phyloP scores from a whole-genome alignment of 2,329 filamentous ascomycete species.

The Aspergillus fischeri region DNA sequence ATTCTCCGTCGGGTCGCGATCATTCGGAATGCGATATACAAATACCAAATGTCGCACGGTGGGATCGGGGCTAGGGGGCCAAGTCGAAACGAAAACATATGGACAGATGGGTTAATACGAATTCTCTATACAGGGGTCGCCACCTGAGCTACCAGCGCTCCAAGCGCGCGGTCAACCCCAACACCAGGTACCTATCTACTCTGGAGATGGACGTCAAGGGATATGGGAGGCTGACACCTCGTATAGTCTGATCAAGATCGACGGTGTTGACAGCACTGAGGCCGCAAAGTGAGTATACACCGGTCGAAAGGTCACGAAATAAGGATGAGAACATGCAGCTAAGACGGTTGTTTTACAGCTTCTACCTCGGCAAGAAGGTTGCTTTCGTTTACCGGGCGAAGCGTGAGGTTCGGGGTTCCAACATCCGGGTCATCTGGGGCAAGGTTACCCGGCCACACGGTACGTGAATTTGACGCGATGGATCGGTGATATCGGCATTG shows the following conservation, averaged over 20 bases:
- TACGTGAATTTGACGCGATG: constrained; percentile 44
- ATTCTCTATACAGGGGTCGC: constrained; percentile 67
- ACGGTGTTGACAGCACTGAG: constrained; percentile 88
- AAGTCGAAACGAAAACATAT: constrained; percentile 6
- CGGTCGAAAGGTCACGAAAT: not conserved
- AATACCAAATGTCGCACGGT: constrained; percentile 1
- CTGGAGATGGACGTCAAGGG: constrained; percentile 4
- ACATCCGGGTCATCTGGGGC: constrained; percentile 99
- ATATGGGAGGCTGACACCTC: constrained; percentile 22
- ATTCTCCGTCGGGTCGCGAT: constrained; percentile 15
- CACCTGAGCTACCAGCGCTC: constrained; percentile 97
- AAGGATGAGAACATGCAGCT: constrained; percentile 11
- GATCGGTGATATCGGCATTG: not conserved
- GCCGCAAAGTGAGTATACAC: constrained; percentile 67
- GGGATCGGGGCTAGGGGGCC: constrained; percentile 8
- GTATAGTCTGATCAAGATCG: constrained; percentile 86
- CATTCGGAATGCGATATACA: constrained; percentile 10
- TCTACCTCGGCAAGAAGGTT: constrained; percentile 98
- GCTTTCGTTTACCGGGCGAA: constrained; percentile 97
- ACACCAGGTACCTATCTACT: constrained; percentile 55
- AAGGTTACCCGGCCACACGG: constrained; percentile 95
- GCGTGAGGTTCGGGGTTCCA: constrained; percentile 92
- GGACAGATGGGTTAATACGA: constrained; percentile 32
- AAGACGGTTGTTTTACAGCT: constrained; percentile 45
- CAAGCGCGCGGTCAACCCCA: constrained; percentile 85